phyloP scores from a whole-genome alignment of 495 filamentous ascomycete species.

The Xylaria scruposa region DNA sequence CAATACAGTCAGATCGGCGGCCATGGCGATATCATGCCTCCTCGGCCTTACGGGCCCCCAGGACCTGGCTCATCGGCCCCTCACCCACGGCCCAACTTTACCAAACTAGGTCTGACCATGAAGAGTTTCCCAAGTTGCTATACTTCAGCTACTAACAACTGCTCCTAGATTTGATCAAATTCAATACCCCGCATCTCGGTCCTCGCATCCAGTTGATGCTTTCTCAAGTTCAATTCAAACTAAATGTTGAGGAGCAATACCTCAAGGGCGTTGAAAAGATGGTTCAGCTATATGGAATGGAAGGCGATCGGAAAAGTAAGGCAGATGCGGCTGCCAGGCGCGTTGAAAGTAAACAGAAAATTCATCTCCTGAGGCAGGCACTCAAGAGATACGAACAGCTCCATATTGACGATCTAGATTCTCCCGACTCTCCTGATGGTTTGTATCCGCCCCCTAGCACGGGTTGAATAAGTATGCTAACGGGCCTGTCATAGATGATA shows the following conservation, averaged over 20 bases:
- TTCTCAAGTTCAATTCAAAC: constrained; percentile 97
- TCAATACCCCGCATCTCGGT: constrained; percentile 92
- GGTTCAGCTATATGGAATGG: constrained; percentile 96
- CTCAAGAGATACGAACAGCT: constrained; percentile 97
- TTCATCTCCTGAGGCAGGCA: constrained; percentile 92
- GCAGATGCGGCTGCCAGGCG: constrained; percentile 87
- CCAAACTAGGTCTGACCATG: constrained; percentile 81
- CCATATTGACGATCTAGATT: constrained; percentile 88
- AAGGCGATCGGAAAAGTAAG: constrained; percentile 95
- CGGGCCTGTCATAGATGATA: constrained; percentile 74
- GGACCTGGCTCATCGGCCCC: constrained; percentile 72
- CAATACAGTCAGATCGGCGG: constrained; percentile 55
- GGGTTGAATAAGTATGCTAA: neutral
- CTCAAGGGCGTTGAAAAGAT: constrained; percentile 99
- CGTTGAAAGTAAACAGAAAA: constrained; percentile 97
- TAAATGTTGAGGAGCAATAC: constrained; percentile 99
- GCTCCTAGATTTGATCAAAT: constrained; percentile 91
- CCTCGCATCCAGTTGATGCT: constrained; percentile 99
- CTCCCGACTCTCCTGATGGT: constrained; percentile 84
- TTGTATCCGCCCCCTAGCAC: constrained; percentile 12
- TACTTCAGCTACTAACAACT: constrained; percentile 1
- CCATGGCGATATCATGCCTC: constrained; percentile 77
- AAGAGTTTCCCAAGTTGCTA: constrained; percentile 12
- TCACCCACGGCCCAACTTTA: constrained; percentile 85
- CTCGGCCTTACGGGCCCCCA: constrained; percentile 77